Percentiles rank a stretch among this genome's conserved stretches.
These are phyloP conservation scores for Kwoniella sp. DNA, from an alignment of 768 basidiomycete genomes.

Conservation along the genomic window DNA sequence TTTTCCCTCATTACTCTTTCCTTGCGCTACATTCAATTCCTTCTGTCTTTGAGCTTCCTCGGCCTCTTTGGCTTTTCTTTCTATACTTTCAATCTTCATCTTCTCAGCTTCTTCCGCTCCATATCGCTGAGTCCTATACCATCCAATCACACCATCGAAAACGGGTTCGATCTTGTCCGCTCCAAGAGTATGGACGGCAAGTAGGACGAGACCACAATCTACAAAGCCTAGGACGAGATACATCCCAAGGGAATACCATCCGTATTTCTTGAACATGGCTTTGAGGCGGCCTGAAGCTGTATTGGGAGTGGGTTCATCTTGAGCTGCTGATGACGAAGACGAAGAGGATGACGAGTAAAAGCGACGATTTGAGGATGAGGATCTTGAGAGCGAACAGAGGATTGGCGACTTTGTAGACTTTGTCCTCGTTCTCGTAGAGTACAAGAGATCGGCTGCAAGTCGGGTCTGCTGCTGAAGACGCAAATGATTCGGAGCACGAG, in stretches of 20 bases:
- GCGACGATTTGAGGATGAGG: background rate
- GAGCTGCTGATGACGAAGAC: constrained; percentile 4
- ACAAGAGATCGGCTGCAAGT: no score
- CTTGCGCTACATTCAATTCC: background rate
- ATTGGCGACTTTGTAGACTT: background rate
- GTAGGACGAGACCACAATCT: constrained; percentile 84
- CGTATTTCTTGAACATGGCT: constrained; percentile 80
- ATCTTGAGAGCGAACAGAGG: background rate
- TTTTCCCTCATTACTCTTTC: constrained; percentile 14
- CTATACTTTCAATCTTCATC: constrained; percentile 29
- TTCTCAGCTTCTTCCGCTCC: constrained; percentile 36
- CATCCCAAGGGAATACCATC: constrained; percentile 92
- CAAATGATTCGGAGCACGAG: background rate
- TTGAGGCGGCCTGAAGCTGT: constrained; percentile 43
- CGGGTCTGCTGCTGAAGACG: no score
- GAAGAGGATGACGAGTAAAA: background rate
- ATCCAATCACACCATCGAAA: constrained; percentile 58
- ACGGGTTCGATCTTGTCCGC: constrained; percentile 81
- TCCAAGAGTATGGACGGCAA: constrained; percentile 80
- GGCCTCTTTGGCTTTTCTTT: constrained; percentile 24
- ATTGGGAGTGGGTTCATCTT: background rate
- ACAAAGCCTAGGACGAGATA: constrained; percentile 72
- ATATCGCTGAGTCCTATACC: constrained; percentile 32
- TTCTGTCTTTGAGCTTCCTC: constrained; percentile 2
- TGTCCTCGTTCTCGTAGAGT: no score